These are phyloP conservation scores for Candida xiaguanensis DNA, from an alignment of 805 yeast species.

Conservation along the genomic window DNA sequence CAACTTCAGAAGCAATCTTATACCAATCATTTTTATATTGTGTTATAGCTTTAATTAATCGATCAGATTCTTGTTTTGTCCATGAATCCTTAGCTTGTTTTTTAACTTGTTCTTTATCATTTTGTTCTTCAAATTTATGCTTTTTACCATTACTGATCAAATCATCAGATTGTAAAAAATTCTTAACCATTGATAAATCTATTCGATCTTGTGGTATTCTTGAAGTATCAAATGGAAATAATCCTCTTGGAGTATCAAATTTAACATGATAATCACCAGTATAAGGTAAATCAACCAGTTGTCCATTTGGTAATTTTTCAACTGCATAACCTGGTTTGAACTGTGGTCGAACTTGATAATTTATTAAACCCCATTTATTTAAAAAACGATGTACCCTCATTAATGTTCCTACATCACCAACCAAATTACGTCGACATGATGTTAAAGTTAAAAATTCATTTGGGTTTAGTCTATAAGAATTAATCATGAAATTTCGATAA, in stretches of 20 bases:
- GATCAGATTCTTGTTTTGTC: constrained; percentile 61
- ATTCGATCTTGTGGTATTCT: constrained; percentile 56
- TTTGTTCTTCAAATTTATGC: constrained; percentile 5
- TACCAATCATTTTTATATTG: constrained; percentile 75
- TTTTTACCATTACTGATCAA: constrained; percentile 7
- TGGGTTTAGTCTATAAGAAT: constrained; percentile 84
- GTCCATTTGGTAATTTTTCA: constrained; percentile 44
- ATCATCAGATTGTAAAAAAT: constrained; percentile 16
- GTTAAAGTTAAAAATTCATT: constrained; percentile 86
- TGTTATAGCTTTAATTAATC: constrained; percentile 60
- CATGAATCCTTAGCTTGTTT: constrained; percentile 47
- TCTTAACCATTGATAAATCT: constrained; percentile 36
- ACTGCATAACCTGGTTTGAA: constrained; percentile 61
- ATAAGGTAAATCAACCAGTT: constrained; percentile 55
- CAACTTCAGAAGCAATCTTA: constrained; percentile 61
- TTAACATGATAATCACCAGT: constrained; percentile 74
- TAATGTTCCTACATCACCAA: constrained; percentile 88
- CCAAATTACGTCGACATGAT: constrained; percentile 84
- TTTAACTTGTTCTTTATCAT: constrained; percentile 10
- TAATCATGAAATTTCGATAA: constrained; percentile 85
- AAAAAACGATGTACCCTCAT: constrained; percentile 80
- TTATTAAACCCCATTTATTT: constrained; percentile 89
- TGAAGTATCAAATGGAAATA: constrained; percentile 86
- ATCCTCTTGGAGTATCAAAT: constrained; percentile 86
- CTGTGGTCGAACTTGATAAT: constrained; percentile 85